These are phyloP conservation scores for Lithocarpus polystachyus DNA, from an alignment of 306 rosid species.

Conservation along the genomic window DNA sequence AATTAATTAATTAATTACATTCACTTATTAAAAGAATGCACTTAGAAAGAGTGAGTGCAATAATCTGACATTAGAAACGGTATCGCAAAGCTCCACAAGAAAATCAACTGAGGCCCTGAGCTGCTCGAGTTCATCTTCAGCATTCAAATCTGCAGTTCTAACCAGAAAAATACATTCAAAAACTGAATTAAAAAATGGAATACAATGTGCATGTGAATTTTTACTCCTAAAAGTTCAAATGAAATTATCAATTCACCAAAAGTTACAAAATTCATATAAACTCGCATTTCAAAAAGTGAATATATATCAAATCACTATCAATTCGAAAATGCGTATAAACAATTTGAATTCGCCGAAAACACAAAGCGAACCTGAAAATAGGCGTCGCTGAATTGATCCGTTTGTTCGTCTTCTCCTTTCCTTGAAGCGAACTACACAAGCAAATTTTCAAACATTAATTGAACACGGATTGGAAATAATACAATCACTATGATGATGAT, in stretches of 20 bases:
- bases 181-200: conserved; percentile 3
- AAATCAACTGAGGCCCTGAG: conserved; percentile 77
- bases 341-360: background rate
- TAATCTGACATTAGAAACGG: conserved; percentile 53
- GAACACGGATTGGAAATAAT: background rate
- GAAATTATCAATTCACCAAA: background rate
- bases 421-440: conserved; percentile 58
- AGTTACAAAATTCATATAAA: background rate
- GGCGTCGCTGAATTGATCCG: conserved; percentile 41
- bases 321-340: background rate
- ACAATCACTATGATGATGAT: background rate
- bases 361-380: conserved; percentile 40
- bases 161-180: conserved; percentile 6
- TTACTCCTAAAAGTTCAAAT: background rate
- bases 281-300: background rate
- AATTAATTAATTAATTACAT: background rate
- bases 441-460: conserved; percentile 12
- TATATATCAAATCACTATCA: too few species aligned
- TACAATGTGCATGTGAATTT: conserved; percentile 1
- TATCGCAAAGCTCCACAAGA: conserved; percentile 81
- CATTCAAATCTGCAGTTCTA: conserved; percentile 37
- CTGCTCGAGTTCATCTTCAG: conserved; percentile 71
- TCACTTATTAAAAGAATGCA: background rate
- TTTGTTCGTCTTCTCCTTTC: conserved; percentile 55
- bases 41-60: background rate